Percentiles rank a stretch among this genome's conserved stretches.
Evolutionary conservation across 345 rosid genomes (phyloP).

Genomic region (Clausena lansium): DNA sequence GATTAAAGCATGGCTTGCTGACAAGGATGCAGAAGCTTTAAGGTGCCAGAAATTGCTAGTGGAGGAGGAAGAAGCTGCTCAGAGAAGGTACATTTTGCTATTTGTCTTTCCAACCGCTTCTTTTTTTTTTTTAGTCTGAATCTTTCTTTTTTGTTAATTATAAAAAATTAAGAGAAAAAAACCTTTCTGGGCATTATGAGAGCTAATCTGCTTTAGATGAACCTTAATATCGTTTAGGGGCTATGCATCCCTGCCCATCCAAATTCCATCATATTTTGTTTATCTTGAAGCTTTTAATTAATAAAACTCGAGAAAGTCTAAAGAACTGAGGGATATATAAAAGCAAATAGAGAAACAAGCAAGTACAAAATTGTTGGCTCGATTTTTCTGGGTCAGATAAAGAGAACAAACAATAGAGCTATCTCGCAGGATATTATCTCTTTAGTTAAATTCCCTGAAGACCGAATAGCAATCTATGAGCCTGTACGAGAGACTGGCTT

Average conservation of each 20-base stretch:
- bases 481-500: neutral
- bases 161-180: no score
- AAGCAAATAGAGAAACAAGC: neutral
- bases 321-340: neutral
- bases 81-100: constrained; percentile 55
- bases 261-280: neutral
- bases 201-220: neutral
- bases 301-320: neutral
- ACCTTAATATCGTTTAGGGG: neutral
- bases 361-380: neutral
- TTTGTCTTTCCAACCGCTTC: neutral
- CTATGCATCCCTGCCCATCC: neutral
- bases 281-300: neutral
- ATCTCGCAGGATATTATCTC: neutral
- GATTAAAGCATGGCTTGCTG: constrained; percentile 91
- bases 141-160: neutral
- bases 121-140: neutral
- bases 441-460: neutral
- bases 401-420: neutral
- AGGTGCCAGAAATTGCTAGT: constrained; percentile 87
- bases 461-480: neutral
- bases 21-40: constrained; percentile 93
- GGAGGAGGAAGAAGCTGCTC: constrained; percentile 98
- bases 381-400: neutral
- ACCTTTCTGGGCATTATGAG: no score